Evolutionary conservation across 768 basidiomycete genomes (phyloP).

Genomic region (Coprinopsis sp.): DNA sequence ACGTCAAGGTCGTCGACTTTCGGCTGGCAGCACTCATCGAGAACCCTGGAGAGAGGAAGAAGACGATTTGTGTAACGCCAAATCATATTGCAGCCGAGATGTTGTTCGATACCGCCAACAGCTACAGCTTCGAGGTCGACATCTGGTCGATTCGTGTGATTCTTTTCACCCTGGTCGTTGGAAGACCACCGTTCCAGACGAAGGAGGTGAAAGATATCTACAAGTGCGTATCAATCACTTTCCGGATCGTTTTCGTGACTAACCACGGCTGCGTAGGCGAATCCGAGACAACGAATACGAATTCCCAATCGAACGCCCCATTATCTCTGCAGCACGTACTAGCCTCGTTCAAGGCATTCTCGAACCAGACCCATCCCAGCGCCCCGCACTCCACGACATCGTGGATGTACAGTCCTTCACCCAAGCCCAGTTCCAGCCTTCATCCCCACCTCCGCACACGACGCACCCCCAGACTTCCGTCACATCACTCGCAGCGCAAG

Average conservation of each 20-base stretch:
- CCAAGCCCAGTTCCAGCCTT: conserved; percentile 69
- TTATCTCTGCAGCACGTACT: conserved; percentile 69
- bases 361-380: conserved; percentile 74
- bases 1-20: conserved; percentile 96
- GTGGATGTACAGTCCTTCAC: conserved; percentile 83
- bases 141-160: conserved; percentile 98
- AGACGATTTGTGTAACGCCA: conserved; percentile 98
- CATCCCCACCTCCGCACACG: conserved; percentile 77
- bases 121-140: conserved; percentile 98
- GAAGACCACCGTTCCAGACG: conserved; percentile 97
- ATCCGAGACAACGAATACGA: conserved; percentile 93
- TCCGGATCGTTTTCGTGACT: background rate
- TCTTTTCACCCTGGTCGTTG: conserved; percentile 88
- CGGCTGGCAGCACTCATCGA: conserved; percentile 96
- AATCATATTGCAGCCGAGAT: conserved; percentile 99
- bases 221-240: conserved; percentile 48
- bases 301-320: conserved; percentile 73
- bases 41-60: conserved; percentile 94
- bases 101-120: conserved; percentile 90
- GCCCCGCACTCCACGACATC: conserved; percentile 83
- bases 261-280: conserved; percentile 45
- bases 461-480: conserved; percentile 70
- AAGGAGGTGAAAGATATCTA: conserved; percentile 97
- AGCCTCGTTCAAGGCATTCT: conserved; percentile 82
- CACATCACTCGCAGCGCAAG: conserved; percentile 58